These are phyloP conservation scores for Hirschioporus abietinus DNA, from an alignment of 768 basidiomycete species.

Conservation along the genomic window DNA sequence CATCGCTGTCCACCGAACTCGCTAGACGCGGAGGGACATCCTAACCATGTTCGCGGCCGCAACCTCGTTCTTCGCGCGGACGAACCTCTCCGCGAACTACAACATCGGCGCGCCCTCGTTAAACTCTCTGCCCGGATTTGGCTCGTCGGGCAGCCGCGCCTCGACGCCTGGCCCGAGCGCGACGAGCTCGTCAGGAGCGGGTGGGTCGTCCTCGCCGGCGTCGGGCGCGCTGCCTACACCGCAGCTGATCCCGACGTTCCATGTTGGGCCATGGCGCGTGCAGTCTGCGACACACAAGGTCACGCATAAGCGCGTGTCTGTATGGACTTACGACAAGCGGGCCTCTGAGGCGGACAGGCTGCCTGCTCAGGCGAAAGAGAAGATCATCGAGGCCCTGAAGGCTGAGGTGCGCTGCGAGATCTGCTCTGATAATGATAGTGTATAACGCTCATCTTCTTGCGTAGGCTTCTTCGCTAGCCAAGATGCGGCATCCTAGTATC, in stretches of 20 bases:
- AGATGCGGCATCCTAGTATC: constrained; percentile 88
- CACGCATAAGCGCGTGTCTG: constrained; percentile 83
- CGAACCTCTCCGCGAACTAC: constrained; percentile 78
- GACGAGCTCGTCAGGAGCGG: not conserved
- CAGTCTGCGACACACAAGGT: constrained; percentile 84
- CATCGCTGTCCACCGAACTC: not conserved
- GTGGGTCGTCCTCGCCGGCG: not conserved
- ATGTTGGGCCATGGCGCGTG: constrained; percentile 86
- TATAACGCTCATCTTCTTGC: constrained; percentile 2
- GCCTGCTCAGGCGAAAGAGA: constrained; percentile 59
- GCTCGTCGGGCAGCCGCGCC: constrained; percentile 30
- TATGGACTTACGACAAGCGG: constrained; percentile 91
- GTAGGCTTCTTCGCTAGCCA: constrained; percentile 78
- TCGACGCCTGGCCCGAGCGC: constrained; percentile 36
- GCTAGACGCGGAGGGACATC: not conserved
- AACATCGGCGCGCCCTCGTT: constrained; percentile 44
- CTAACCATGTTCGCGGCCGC: constrained; percentile 70
- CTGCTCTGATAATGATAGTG: not conserved
- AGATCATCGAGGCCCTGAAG: constrained; percentile 79
- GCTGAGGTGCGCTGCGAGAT: constrained; percentile 60
- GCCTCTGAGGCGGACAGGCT: constrained; percentile 68
- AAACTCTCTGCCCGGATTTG: constrained; percentile 11
- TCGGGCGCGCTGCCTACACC: constrained; percentile 29
- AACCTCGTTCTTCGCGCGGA: constrained; percentile 75
- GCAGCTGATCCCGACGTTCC: constrained; percentile 45